Evolutionary conservation across 352 stramenopile species (phyloP).

Genomic region (Globisporangium camurandrum): DNA sequence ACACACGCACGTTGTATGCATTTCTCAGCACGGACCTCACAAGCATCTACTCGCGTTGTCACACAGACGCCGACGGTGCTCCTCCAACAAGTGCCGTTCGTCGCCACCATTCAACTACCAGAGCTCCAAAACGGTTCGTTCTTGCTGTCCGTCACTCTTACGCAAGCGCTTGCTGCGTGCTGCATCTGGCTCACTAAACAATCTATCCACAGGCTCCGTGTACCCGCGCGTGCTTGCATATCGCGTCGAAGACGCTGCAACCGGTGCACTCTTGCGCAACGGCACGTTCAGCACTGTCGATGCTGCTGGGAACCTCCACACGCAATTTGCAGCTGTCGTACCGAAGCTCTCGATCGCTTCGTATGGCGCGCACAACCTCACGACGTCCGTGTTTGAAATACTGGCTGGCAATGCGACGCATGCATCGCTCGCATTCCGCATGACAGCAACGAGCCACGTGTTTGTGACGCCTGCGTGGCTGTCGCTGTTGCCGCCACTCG

Average conservation of each 20-base stretch:
- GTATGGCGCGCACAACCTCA: conserved; percentile 46
- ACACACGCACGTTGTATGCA: background rate
- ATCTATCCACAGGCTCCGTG: conserved; percentile 38
- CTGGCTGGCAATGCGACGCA: conserved; percentile 7
- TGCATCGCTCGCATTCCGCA: conserved; percentile 28
- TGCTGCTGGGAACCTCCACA: conserved; percentile 52
- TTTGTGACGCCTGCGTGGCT: conserved; percentile 67
- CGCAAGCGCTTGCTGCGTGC: background rate
- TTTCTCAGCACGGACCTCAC: background rate
- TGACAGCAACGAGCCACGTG: conserved; percentile 27
- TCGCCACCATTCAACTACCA: conserved; percentile 50
- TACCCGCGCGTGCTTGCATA: conserved; percentile 59
- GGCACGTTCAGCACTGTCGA: conserved; percentile 61
- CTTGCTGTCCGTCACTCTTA: background rate
- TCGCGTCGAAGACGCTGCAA: conserved; percentile 37
- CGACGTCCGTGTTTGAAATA: conserved; percentile 22
- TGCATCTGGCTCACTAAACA: background rate
- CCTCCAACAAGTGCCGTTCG: conserved; percentile 60
- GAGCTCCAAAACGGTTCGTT: conserved; percentile 66
- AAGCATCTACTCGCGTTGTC: background rate
- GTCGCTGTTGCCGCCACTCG: conserved; percentile 60
- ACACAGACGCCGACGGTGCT: conserved; percentile 58
- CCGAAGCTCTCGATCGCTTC: conserved; percentile 37
- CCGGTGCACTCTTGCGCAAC: conserved; percentile 45
- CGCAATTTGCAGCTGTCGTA: conserved; percentile 24